Percentiles rank a stretch among this genome's conserved stretches.
These are phyloP conservation scores for Raddia distichophylla DNA, from an alignment of 176 grass and related monocot genomes.

Conservation along the genomic window DNA sequence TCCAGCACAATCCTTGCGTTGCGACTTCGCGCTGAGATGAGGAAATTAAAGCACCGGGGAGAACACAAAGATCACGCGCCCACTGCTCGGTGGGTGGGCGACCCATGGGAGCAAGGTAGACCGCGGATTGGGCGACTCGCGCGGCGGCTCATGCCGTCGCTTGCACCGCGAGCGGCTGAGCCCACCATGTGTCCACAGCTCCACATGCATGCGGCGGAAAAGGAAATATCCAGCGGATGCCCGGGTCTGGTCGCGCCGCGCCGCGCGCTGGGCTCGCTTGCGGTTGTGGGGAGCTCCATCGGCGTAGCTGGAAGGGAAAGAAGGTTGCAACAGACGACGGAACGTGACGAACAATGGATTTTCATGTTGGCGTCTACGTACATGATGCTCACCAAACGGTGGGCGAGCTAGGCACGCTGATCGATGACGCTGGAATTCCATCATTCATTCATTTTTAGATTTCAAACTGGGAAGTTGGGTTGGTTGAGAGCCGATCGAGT, in stretches of 20 bases:
- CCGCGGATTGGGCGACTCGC: too few relatives aligned
- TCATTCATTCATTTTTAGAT: background rate
- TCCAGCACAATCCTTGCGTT: too few relatives aligned
- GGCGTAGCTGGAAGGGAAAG: background rate
- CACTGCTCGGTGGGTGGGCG: too few relatives aligned
- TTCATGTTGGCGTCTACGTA: background rate
- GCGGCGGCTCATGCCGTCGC: background rate
- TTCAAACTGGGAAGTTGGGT: too few relatives aligned
- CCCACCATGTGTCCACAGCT: background rate
- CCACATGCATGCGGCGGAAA: background rate
- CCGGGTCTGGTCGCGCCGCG: background rate
- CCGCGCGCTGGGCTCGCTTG: background rate
- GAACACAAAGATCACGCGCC: too few relatives aligned
- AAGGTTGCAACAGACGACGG: background rate
- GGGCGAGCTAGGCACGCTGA: background rate
- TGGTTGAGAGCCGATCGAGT: too few relatives aligned
- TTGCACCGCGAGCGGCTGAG: background rate
- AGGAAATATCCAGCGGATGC: background rate
- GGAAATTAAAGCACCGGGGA: too few relatives aligned
- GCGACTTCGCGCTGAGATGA: too few relatives aligned
- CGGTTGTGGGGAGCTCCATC: background rate
- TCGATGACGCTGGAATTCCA: background rate
- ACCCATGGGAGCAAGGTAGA: too few relatives aligned
- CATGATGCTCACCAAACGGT: background rate
- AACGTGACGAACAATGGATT: conserved; percentile 25